phyloP scores from a whole-genome alignment of 2,329 filamentous ascomycete genomes.

The Neonectria magnoliae region DNA sequence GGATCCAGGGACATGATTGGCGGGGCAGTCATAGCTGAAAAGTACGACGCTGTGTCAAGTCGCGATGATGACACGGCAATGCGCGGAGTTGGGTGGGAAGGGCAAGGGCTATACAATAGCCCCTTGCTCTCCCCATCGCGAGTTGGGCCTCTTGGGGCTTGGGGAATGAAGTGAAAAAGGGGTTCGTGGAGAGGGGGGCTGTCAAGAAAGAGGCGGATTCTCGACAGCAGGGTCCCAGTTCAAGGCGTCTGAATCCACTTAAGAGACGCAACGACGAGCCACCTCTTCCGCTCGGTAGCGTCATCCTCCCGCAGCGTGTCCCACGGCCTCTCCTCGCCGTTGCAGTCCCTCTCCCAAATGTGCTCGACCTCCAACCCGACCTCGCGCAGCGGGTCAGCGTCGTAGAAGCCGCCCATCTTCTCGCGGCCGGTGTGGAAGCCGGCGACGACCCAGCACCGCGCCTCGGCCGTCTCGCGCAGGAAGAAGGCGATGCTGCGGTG shows the following conservation, averaged over 20 bases:
- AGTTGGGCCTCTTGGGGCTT: not conserved
- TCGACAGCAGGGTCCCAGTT: slow-evolving; percentile 1
- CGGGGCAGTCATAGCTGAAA: slow-evolving; percentile 15
- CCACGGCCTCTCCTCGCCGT: slow-evolving; percentile 72
- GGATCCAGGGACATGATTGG: slow-evolving; percentile 15
- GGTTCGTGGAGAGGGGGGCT: not conserved
- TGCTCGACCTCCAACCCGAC: slow-evolving; percentile 68
- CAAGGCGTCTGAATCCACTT: slow-evolving; percentile 47
- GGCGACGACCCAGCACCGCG: slow-evolving; percentile 71
- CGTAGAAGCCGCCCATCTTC: slow-evolving; percentile 74
- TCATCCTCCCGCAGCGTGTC: slow-evolving; percentile 70
- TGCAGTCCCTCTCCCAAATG: slow-evolving; percentile 75
- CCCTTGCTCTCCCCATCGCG: not conserved
- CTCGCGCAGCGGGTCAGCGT: slow-evolving; percentile 53
- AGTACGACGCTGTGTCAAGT: slow-evolving; percentile 10
- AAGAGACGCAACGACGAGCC: slow-evolving; percentile 71
- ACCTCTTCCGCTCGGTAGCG: slow-evolving; percentile 71
- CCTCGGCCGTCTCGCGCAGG: slow-evolving; percentile 54
- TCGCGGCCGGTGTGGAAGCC: slow-evolving; percentile 77
- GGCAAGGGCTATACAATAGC: not conserved
- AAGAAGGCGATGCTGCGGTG: slow-evolving; percentile 71
- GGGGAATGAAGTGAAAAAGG: not conserved
- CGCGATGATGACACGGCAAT: not conserved
- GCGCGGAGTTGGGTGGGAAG: not conserved
- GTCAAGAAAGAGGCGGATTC: not conserved